Conservation (phyloP, 2,329 filamentous ascomycete species). For the Calonectria pseudoturangicola region DNA sequence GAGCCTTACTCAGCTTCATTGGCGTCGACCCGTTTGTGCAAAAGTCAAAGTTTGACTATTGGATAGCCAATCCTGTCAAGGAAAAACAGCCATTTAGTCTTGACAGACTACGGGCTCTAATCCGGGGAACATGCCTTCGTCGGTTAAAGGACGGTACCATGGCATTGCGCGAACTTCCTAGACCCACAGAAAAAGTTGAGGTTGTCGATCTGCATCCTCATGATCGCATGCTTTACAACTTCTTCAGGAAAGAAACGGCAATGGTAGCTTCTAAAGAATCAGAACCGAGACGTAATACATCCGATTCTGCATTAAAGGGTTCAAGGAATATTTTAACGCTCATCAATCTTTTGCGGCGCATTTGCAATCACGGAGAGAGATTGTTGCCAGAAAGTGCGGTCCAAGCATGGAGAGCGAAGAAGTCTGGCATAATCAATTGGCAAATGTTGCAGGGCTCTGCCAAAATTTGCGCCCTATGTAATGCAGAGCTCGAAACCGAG, state of each 20-base stretch:
- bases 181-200: background rate
- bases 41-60: conserved; percentile 28
- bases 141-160: background rate
- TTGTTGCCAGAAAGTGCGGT: background rate
- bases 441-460: background rate
- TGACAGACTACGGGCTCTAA: background rate
- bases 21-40: conserved; percentile 47
- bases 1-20: conserved; percentile 60
- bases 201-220: background rate
- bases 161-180: background rate
- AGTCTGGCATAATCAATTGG: background rate
- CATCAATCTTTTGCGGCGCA: conserved; percentile 13
- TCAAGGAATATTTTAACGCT: conserved; percentile 19
- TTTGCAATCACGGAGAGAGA: conserved; percentile 38
- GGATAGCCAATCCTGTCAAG: conserved; percentile 29
- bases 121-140: conserved; percentile 30
- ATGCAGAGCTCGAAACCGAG: background rate
- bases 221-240: conserved; percentile 18
- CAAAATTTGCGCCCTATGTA: background rate
- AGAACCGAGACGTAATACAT: background rate
- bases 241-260: background rate
- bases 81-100: background rate
- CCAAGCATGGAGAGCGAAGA: background rate
- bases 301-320: background rate
- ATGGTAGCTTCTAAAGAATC: background rate